These are phyloP conservation scores for Eragrostis nindensis DNA, from an alignment of 176 grass and related monocot genomes.

Conservation along the genomic window DNA sequence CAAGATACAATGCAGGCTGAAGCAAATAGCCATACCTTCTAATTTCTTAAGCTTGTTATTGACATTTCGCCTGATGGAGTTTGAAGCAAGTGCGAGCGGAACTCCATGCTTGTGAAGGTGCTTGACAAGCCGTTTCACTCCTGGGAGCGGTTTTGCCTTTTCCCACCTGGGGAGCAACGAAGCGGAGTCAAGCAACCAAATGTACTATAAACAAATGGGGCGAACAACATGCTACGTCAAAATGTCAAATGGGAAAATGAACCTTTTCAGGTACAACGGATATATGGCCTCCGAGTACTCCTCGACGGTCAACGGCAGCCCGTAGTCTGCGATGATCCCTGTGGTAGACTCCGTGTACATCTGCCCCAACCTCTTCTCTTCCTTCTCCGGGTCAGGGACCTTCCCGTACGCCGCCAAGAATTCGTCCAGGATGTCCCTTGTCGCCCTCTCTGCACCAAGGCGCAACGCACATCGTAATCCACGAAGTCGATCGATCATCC, in stretches of 20 bases:
- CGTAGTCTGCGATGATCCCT: conserved; percentile 77
- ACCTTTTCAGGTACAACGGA: conserved; percentile 78
- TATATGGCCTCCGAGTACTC: conserved; percentile 73
- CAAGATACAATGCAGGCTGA: neutral
- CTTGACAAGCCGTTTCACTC: conserved; percentile 70
- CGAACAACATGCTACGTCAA: neutral
- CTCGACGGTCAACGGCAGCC: conserved; percentile 61
- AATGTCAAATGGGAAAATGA: neutral
- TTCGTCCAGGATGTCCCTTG: conserved; percentile 59
- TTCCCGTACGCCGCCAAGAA: conserved; percentile 74
- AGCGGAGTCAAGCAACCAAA: neutral
- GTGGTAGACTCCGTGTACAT: conserved; percentile 71
- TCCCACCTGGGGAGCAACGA: conserved; percentile 61
- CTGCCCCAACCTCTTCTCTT: conserved; percentile 74
- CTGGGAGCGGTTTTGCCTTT: conserved; percentile 64
- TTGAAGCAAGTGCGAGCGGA: conserved; percentile 83
- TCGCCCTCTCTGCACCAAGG: conserved; percentile 67
- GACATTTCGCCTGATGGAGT: conserved; percentile 77
- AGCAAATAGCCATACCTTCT: conserved; percentile 47
- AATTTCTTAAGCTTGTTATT: conserved; percentile 64
- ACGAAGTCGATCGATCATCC: neutral
- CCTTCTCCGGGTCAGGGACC: conserved; percentile 57
- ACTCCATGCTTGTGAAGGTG: conserved; percentile 76
- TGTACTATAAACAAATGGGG: neutral
- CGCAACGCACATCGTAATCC: neutral